phyloP scores from a whole-genome alignment of 306 rosid genomes.

The Cercis canadensis region DNA sequence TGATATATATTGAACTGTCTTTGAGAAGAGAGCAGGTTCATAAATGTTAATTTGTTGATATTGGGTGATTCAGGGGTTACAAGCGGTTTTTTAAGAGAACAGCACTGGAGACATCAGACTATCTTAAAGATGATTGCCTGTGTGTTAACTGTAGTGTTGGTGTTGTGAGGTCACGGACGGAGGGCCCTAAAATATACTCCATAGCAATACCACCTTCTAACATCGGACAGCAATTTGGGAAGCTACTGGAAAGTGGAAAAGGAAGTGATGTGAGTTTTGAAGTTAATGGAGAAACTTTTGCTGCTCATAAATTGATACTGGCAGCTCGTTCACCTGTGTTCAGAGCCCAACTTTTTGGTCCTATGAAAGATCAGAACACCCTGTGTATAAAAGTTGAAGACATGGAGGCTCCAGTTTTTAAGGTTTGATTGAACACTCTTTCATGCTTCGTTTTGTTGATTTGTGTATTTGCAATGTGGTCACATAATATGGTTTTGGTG shows the following conservation, averaged over 20 bases:
- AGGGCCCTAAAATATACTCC: constrained; percentile 77
- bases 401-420: constrained; percentile 83
- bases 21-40: constrained; percentile 20
- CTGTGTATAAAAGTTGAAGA: constrained; percentile 72
- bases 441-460: constrained; percentile 5
- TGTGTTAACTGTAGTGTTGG: constrained; percentile 79
- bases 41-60: constrained; percentile 29
- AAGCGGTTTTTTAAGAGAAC: constrained; percentile 81
- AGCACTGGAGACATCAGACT: constrained; percentile 73
- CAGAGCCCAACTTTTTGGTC: constrained; percentile 89
- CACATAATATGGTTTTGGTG: constrained; percentile 5
- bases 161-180: constrained; percentile 73
- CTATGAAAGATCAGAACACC: constrained; percentile 83
- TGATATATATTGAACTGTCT: constrained; percentile 21
- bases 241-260: constrained; percentile 68
- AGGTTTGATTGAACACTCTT: constrained; percentile 51
- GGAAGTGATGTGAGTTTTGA: constrained; percentile 78
- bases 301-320: constrained; percentile 79
- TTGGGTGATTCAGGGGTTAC: constrained; percentile 75
- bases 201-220: constrained; percentile 62
- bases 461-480: constrained; percentile 20
- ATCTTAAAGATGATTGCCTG: constrained; percentile 80
- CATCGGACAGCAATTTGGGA: constrained; percentile 77
- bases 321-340: constrained; percentile 94
- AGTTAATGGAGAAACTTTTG: constrained; percentile 66